Base-by-base conservation (phyloP, 768 basidiomycete genomes). In the Leccinellum luteum region DNA sequence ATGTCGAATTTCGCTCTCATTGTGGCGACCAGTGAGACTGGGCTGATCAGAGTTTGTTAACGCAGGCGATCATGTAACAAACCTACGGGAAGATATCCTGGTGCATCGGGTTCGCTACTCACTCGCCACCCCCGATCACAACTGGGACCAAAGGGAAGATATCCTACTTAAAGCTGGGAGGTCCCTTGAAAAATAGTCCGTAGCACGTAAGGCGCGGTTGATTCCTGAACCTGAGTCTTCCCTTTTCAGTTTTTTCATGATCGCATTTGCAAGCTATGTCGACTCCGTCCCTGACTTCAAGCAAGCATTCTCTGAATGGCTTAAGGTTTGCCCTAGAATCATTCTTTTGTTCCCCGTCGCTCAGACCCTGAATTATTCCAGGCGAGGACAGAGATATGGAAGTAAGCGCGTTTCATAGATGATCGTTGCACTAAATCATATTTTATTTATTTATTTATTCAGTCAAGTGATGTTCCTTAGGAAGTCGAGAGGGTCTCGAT, bases 221-320 rank as follows among this genome's bases (percentile, higher is more conserved):
- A 52, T 19, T 53, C 47, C 34, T 28, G 54, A 34, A 27, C 12
- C 57, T 54, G 30, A 56, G n/a, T 8, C 12, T n/a, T 25, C n/a
- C 5, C 21, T 3, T 44, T 10, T 19, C 56, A 94, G 91, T 72
- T 97, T 96, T 76, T 98, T 98, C 74, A 84, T 94, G 64, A 90
- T 98, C 58, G 90, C 89, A 0, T 99, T 98, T 66, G 90, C 94
- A 3, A 91, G 86, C 59, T 99, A 90, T 64, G 86, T 96, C 6
- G 83, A 86, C 56, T 83, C 88, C 52, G 78, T 80, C 27, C 81
- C 86, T 13, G 76, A 82, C 62, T 83, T 89, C 67, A 71, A 76
- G 43, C 82, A 85, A 60, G 85, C 81, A 12, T 98, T 98, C 71
- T 87, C 87, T 1, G 78, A 82, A n/a, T 98, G 94, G 94, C 74